A percentile compares a stretch with the other conserved stretches of the same genome.
Conservation (phyloP, 306 rosid genomes). For the Prinsepia uniflora region DNA sequence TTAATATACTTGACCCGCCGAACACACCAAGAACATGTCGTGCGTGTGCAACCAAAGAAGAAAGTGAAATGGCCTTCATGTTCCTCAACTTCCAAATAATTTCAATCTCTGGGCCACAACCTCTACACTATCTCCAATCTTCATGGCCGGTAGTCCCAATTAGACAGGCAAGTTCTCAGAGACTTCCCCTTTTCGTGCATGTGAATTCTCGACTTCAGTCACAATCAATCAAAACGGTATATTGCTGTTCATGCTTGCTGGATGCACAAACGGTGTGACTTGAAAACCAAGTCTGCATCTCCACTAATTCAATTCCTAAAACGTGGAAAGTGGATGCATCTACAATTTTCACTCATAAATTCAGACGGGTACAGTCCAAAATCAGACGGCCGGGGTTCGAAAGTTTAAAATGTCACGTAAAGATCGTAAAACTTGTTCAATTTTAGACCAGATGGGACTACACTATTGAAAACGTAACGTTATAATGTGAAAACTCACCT, state of each 20-base stretch:
- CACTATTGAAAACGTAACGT: too few relatives aligned
- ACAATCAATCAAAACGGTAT: background rate
- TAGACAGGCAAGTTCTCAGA: background rate
- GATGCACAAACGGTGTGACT: background rate
- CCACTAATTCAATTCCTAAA: conserved; percentile 26
- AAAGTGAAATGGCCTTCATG: background rate
- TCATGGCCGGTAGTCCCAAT: background rate
- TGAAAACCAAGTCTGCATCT: conserved; percentile 8
- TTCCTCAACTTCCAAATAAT: background rate
- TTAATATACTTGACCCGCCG: too few relatives aligned
- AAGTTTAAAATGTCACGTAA: background rate
- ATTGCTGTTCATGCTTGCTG: background rate
- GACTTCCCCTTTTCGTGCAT: background rate
- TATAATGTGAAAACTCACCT: too few relatives aligned
- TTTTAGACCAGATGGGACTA: too few relatives aligned
- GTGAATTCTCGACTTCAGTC: conserved; percentile 5
- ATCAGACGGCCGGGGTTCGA: background rate
- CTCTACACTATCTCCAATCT: too few relatives aligned
- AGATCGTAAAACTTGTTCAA: too few relatives aligned
- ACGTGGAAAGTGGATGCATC: conserved; percentile 39
- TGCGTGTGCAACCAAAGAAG: background rate
- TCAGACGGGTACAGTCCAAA: conserved; percentile 3
- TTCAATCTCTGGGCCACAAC: background rate
- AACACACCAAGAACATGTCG: too few relatives aligned
- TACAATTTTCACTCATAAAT: conserved; percentile 27